A percentile compares a stretch with the other conserved stretches of the same genome.
phyloP scores from a whole-genome alignment of 2,329 filamentous ascomycete genomes.

The Phaeosphaeriaceae sp. region DNA sequence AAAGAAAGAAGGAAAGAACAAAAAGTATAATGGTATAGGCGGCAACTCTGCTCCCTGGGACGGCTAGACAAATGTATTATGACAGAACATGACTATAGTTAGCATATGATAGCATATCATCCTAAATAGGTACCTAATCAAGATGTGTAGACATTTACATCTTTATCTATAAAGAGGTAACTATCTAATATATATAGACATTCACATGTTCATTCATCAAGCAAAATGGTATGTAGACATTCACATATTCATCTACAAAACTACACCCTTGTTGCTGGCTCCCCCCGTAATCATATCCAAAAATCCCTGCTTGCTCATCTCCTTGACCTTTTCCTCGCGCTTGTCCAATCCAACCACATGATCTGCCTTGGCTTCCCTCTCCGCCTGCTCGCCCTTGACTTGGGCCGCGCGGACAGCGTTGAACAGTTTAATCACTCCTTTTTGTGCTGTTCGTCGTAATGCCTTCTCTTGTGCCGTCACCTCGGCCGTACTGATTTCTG shows the following conservation, averaged over 20 bases:
- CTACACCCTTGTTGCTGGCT: slow-evolving; percentile 52
- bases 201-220: no score
- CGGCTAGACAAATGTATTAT: no score
- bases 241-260: no score
- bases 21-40: no score
- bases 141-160: no score
- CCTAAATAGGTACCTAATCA: no score
- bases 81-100: no score
- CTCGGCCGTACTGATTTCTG: slow-evolving; percentile 55
- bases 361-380: slow-evolving; percentile 70
- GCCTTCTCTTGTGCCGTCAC: slow-evolving; percentile 75
- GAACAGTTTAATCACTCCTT: slow-evolving; percentile 94
- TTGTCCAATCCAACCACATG: slow-evolving; percentile 80
- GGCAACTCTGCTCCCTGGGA: no score
- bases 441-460: slow-evolving; percentile 85
- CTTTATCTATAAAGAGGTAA: no score
- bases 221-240: no score
- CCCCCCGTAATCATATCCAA: slow-evolving; percentile 80
- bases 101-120: no score
- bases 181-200: no score
- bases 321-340: slow-evolving; percentile 85
- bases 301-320: slow-evolving; percentile 98
- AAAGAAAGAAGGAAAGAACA: not conserved
- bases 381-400: slow-evolving; percentile 82
- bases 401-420: slow-evolving; percentile 94